These are phyloP conservation scores for Eremothecium cymbalariae DNA, from an alignment of 1,139 yeast species.

Conservation along the genomic window DNA sequence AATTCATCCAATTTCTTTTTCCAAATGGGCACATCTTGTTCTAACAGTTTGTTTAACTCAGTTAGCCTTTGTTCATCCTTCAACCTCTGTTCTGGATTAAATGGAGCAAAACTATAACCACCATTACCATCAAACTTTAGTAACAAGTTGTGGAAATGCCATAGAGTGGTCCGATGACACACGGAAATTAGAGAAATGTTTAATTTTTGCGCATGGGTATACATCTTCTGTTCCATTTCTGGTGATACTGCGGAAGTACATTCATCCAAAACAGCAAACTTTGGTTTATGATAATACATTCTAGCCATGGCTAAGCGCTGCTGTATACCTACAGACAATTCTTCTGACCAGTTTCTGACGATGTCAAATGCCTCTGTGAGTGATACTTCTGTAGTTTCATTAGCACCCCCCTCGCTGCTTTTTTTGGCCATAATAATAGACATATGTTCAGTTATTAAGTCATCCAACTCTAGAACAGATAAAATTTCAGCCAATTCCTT, in stretches of 20 bases:
- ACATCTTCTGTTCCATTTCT: slow-evolving; percentile 86
- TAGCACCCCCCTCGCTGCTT: slow-evolving; percentile 8
- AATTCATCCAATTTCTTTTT: slow-evolving; percentile 56
- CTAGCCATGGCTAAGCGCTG: slow-evolving; percentile 93
- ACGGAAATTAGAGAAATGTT: slow-evolving; percentile 84
- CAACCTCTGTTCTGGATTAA: slow-evolving; percentile 62
- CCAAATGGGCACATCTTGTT: slow-evolving; percentile 56
- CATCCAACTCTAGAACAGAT: slow-evolving; percentile 49
- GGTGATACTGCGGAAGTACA: slow-evolving; percentile 93
- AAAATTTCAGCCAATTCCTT: slow-evolving; percentile 56
- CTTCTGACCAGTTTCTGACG: slow-evolving; percentile 80
- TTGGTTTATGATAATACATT: slow-evolving; percentile 81
- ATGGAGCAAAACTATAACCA: slow-evolving; percentile 57
- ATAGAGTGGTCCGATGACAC: slow-evolving; percentile 83
- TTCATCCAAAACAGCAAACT: slow-evolving; percentile 90
- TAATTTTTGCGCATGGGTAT: slow-evolving; percentile 68
- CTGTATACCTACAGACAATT: slow-evolving; percentile 84
- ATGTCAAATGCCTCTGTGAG: slow-evolving; percentile 53
- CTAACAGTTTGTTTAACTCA: slow-evolving; percentile 51
- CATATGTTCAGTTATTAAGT: slow-evolving; percentile 39
- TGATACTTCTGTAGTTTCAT: slow-evolving; percentile 14
- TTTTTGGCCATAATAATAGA: slow-evolving; percentile 29
- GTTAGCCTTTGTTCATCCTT: slow-evolving; percentile 65
- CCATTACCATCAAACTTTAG: slow-evolving; percentile 84
- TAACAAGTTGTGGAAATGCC: slow-evolving; percentile 84